Percentiles rank a stretch among this genome's conserved stretches.
Evolutionary conservation across 306 rosid species (phyloP).

Genomic region (Gynostemma pentaphyllum): DNA sequence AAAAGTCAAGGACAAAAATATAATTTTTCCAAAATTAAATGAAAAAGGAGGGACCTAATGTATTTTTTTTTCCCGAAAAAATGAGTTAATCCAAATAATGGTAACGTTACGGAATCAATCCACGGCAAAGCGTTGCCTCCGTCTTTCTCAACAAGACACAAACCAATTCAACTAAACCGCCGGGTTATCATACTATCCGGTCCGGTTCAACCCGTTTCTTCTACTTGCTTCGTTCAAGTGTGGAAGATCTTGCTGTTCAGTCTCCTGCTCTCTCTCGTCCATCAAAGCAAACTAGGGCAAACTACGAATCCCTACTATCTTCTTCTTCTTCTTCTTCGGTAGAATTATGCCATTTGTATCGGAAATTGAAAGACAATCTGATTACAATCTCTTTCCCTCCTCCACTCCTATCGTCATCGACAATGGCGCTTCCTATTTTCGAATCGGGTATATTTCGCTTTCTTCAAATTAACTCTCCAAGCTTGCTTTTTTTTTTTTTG

Average conservation of each 20-base stretch:
- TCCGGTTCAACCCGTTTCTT: background rate
- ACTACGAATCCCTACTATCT: background rate
- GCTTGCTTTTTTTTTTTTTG: background rate
- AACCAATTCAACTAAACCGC: slow-evolving; percentile 1
- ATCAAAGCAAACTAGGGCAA: slow-evolving; percentile 15
- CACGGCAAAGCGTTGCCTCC: no score
- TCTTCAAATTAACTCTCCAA: background rate
- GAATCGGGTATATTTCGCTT: slow-evolving; percentile 43
- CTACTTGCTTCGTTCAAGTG: background rate
- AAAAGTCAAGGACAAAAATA: no score
- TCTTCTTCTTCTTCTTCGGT: background rate
- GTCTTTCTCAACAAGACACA: background rate
- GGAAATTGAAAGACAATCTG: slow-evolving; percentile 45
- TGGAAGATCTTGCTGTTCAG: background rate
- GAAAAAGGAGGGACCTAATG: no score
- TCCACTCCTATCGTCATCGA: slow-evolving; percentile 73
- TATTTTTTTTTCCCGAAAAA: no score
- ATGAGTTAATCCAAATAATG: no score
- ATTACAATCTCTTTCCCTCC: slow-evolving; percentile 39
- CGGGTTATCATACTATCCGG: background rate
- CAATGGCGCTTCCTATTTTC: slow-evolving; percentile 83
- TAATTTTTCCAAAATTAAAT: no score
- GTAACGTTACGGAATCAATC: no score
- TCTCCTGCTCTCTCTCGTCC: background rate
- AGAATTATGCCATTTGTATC: slow-evolving; percentile 60